These are phyloP conservation scores for Globisporangium splendens DNA, from an alignment of 352 stramenopile genomes.

Conservation along the genomic window DNA sequence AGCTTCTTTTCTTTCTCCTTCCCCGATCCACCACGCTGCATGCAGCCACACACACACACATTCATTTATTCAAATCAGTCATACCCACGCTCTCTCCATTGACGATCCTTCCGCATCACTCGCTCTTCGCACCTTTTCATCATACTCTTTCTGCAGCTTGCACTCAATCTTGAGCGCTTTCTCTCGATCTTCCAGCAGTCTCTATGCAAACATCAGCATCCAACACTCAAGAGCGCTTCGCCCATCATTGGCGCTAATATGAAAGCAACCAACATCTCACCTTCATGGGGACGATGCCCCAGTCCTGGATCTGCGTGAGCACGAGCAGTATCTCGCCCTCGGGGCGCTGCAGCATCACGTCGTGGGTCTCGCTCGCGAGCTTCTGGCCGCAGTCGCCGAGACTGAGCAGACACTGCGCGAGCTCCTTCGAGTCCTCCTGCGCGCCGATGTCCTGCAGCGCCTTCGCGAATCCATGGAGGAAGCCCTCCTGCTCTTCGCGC, in stretches of 20 bases:
- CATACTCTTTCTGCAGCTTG: conserved; percentile 77
- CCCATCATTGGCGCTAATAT: too few species aligned
- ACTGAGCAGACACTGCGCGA: conserved; percentile 47
- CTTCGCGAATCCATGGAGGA: conserved; percentile 46
- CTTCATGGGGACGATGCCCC: conserved; percentile 79
- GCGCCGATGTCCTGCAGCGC: conserved; percentile 60
- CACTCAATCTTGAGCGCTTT: conserved; percentile 76
- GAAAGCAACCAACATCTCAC: conserved; percentile 25
- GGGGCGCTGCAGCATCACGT: conserved; percentile 69
- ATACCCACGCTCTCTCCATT: too few species aligned
- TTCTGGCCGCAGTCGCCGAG: conserved; percentile 47
- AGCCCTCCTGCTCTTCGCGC: conserved; percentile 65
- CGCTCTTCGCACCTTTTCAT: conserved; percentile 28
- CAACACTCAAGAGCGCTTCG: too few species aligned
- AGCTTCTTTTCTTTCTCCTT: conserved; percentile 82
- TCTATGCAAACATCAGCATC: conserved; percentile 19
- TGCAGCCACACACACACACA: background rate
- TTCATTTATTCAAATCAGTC: background rate
- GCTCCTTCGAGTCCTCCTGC: conserved; percentile 41
- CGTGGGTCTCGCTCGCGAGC: conserved; percentile 64
- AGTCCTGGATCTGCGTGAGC: conserved; percentile 79
- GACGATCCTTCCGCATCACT: too few species aligned
- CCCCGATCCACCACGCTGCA: conserved; percentile 35
- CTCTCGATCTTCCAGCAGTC: conserved; percentile 76
- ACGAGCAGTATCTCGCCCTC: conserved; percentile 68